A percentile compares a stretch with the other conserved stretches of the same genome.
Evolutionary conservation across 106 monocot genomes (phyloP).

Genomic region (Platanthera guangdongensis): DNA sequence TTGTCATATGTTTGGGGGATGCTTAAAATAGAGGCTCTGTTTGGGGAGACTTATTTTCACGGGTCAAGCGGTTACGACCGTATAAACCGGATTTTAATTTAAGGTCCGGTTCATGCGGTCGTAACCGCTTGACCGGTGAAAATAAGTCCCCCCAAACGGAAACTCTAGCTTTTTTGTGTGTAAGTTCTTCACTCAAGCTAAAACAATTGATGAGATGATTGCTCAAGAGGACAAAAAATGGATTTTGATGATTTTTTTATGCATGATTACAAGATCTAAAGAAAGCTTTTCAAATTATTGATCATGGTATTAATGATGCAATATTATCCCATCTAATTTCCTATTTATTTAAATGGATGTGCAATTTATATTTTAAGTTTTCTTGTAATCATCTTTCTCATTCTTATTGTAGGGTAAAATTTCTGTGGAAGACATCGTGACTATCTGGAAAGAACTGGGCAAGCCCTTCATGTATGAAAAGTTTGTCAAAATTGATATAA

Average conservation of each 20-base stretch:
- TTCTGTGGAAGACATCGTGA: conserved; percentile 13
- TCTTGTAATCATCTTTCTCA: not conserved
- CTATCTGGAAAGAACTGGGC: conserved; percentile 57
- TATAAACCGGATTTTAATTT: too few relatives aligned
- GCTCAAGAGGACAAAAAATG: conserved; percentile 82
- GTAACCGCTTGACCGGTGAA: too few relatives aligned
- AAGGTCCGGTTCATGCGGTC: too few relatives aligned
- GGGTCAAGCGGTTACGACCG: too few relatives aligned
- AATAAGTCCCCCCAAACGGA: too few relatives aligned
- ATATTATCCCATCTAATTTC: not conserved
- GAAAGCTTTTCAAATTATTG: conserved; percentile 80
- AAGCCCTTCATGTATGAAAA: conserved; percentile 49
- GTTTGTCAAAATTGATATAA: conserved; percentile 63
- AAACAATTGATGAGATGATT: conserved; percentile 58
- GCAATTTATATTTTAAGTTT: not conserved
- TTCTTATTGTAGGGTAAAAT: conserved; percentile 60
- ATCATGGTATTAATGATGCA: conserved; percentile 65
- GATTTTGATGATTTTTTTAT: conserved; percentile 78
- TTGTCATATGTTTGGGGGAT: too few relatives aligned
- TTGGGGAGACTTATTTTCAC: too few relatives aligned
- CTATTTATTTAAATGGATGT: not conserved
- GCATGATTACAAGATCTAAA: conserved; percentile 81
- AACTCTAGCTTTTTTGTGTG: too few relatives aligned
- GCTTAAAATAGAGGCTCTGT: too few relatives aligned
- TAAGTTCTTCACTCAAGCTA: not conserved